Evolutionary conservation across 1,284 basidiomycete species (phyloP).

Genomic region (Ceratobasidium sp.): DNA sequence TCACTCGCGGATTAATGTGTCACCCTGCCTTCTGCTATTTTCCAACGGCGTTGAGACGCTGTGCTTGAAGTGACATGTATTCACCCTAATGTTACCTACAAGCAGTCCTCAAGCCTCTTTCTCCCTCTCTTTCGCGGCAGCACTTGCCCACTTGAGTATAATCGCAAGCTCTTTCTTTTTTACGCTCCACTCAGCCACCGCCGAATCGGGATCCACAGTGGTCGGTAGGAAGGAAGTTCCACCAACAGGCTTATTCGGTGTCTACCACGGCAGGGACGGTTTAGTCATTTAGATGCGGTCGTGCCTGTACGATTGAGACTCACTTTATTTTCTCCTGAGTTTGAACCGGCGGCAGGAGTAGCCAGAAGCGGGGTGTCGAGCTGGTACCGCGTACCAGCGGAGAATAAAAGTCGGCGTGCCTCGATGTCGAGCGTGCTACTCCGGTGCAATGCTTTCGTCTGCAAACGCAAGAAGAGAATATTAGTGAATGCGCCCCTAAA

Average conservation of each 20-base stretch:
- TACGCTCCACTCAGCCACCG: constrained; percentile 33
- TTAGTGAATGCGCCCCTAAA: not conserved
- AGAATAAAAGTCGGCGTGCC: constrained; percentile 31
- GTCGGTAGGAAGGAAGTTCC: constrained; percentile 27
- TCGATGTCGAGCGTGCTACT: constrained; percentile 34
- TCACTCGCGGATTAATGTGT: too few species aligned
- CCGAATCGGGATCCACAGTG: constrained; percentile 34
- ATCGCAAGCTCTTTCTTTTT: constrained; percentile 23
- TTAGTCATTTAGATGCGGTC: too few species aligned
- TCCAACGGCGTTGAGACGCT: too few species aligned
- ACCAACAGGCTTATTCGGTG: constrained; percentile 8
- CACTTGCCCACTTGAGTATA: constrained; percentile 34
- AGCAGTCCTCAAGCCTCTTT: constrained; percentile 3
- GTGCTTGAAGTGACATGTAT: too few species aligned
- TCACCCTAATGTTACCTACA: too few species aligned
- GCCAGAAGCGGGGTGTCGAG: constrained; percentile 34
- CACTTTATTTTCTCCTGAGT: not conserved
- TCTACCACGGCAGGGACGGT: too few species aligned
- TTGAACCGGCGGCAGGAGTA: constrained; percentile 12
- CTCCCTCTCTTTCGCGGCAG: constrained; percentile 15
- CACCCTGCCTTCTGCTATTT: too few species aligned
- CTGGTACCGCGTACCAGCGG: constrained; percentile 30
- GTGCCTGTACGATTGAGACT: too few species aligned
- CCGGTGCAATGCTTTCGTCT: constrained; percentile 25
- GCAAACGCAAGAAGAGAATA: not conserved